These are phyloP conservation scores for Neofusicoccum umdonicola DNA, from an alignment of 2,329 filamentous ascomycete genomes.

Conservation along the genomic window DNA sequence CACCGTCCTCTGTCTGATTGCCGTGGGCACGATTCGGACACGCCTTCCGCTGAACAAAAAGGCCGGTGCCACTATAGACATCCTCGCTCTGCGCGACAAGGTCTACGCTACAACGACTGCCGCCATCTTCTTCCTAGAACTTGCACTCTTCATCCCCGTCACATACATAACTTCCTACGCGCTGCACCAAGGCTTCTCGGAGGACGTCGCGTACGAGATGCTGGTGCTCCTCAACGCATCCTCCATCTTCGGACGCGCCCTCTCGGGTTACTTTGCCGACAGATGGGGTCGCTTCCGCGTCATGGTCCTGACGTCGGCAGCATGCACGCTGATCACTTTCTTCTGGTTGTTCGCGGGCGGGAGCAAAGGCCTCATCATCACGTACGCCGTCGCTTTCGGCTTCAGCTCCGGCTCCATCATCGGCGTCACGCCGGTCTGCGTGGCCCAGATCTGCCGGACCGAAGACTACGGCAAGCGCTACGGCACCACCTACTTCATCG, in stretches of 20 bases:
- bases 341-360: conserved; percentile 51
- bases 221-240: conserved; percentile 17
- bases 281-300: conserved; percentile 50
- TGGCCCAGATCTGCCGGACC: conserved; percentile 65
- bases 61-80: not conserved
- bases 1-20: conserved; percentile 32
- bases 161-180: conserved; percentile 15
- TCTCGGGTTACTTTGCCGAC: conserved; percentile 52
- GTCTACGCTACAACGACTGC: conserved; percentile 1
- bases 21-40: conserved; percentile 35
- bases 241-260: conserved; percentile 48
- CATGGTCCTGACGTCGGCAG: conserved; percentile 45
- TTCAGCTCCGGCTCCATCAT: conserved; percentile 66
- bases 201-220: not conserved
- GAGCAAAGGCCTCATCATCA: conserved; percentile 30
- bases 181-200: not conserved
- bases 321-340: conserved; percentile 44
- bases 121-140: conserved; percentile 16
- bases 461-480: conserved; percentile 56
- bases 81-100: conserved; percentile 5
- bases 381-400: conserved; percentile 45
- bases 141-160: conserved; percentile 15
- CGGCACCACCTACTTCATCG: conserved; percentile 59
- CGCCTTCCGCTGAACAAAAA: conserved; percentile 15
- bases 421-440: conserved; percentile 58